Percentiles rank a stretch among this genome's conserved stretches.
These are phyloP conservation scores for Polychytrium aggregatum DNA, from an alignment of 192 early-diverging fungal species.

Conservation along the genomic window DNA sequence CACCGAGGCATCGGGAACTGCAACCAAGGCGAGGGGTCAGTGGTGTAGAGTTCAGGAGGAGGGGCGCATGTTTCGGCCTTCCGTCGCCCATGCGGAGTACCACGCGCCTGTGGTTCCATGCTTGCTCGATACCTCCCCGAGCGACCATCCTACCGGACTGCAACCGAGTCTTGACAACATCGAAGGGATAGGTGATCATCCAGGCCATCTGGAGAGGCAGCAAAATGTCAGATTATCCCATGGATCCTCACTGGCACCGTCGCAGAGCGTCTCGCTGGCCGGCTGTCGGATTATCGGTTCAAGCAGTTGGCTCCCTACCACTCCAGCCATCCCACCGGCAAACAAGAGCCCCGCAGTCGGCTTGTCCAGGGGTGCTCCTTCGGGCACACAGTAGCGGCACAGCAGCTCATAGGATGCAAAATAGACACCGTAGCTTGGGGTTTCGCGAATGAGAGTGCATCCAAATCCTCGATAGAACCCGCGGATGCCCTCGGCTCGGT, in stretches of 20 bases:
- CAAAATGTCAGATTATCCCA: neutral
- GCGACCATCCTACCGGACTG: conserved; percentile 17
- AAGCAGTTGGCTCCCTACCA: conserved; percentile 11
- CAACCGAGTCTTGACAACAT: conserved; percentile 39
- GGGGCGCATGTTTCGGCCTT: too few species aligned
- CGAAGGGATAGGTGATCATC: conserved; percentile 36
- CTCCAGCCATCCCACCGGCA: conserved; percentile 37
- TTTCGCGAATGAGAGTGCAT: conserved; percentile 30
- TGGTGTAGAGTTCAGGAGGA: too few species aligned
- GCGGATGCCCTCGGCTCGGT: conserved; percentile 14
- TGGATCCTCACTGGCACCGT: neutral
- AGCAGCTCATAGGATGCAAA: conserved; percentile 39
- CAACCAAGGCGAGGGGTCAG: too few species aligned
- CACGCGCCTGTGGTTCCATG: too few species aligned
- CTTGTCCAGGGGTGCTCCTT: conserved; percentile 10
- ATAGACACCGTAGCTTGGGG: conserved; percentile 34
- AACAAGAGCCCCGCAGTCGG: conserved; percentile 24
- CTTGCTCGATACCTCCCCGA: too few species aligned
- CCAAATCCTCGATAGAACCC: conserved; percentile 23
- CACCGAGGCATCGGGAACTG: too few species aligned
- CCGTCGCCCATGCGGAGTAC: too few species aligned
- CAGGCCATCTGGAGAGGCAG: conserved; percentile 12
- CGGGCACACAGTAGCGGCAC: conserved; percentile 15
- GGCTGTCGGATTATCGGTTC: too few species aligned
- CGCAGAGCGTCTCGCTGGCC: too few species aligned